These are phyloP conservation scores for Russula abietina DNA, from an alignment of 768 basidiomycete genomes.

Conservation along the genomic window DNA sequence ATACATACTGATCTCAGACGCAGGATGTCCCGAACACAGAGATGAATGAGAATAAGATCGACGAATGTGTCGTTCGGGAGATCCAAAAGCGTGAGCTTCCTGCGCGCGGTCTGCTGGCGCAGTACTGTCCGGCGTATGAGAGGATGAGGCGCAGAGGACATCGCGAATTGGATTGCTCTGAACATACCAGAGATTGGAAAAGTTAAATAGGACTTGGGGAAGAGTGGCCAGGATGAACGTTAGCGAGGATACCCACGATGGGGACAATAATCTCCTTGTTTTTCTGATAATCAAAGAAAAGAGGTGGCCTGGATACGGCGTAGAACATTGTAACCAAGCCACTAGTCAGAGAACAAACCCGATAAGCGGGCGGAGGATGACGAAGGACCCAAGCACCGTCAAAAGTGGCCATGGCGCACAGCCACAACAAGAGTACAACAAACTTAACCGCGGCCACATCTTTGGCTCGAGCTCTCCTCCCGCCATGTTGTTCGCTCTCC, in stretches of 20 bases:
- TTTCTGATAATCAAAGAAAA: constrained; percentile 9
- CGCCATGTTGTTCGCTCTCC: constrained; percentile 16
- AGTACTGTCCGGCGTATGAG: constrained; percentile 16
- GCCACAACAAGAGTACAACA: neutral
- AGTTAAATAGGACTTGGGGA: constrained; percentile 13
- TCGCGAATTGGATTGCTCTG: constrained; percentile 1
- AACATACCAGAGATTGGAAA: constrained; percentile 5
- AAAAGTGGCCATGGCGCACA: neutral
- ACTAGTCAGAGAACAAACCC: constrained; percentile 3
- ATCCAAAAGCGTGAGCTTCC: constrained; percentile 1
- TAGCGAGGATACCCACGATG: constrained; percentile 7
- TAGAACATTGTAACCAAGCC: constrained; percentile 9
- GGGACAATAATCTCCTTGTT: constrained; percentile 19
- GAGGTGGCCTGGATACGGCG: neutral
- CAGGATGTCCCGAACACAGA: constrained; percentile 23
- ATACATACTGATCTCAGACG: constrained; percentile 21
- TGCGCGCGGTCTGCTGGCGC: neutral
- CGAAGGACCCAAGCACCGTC: neutral
- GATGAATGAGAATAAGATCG: constrained; percentile 21
- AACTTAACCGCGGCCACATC: constrained; percentile 8
- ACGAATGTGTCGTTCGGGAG: constrained; percentile 22
- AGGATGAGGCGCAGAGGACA: constrained; percentile 1
- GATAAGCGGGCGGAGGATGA: neutral
- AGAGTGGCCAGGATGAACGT: neutral
- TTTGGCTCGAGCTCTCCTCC: neutral